Conservation (phyloP, 306 rosid genomes). For the Cyamopsis tetragonoloba region DNA sequence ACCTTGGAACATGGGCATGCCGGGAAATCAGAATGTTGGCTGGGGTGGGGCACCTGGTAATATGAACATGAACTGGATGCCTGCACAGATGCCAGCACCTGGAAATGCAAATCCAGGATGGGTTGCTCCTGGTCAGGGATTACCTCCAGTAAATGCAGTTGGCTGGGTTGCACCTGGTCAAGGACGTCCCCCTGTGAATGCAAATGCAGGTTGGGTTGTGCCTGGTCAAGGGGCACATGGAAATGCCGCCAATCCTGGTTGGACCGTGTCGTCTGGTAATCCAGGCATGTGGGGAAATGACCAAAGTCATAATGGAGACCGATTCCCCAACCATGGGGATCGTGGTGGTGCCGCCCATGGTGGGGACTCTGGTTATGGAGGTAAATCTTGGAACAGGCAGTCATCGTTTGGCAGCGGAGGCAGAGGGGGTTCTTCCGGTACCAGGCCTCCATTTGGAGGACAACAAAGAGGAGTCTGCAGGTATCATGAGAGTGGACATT, state of each 20-base stretch:
- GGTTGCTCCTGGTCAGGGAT: conserved; percentile 62
- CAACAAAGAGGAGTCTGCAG: conserved; percentile 78
- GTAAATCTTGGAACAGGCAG: conserved; percentile 75
- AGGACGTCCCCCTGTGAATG: conserved; percentile 43
- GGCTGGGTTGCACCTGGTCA: conserved; percentile 66
- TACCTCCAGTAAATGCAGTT: conserved; percentile 40
- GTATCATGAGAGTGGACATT: conserved; percentile 77
- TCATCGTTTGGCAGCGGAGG: conserved; percentile 55
- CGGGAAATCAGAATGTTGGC: conserved; percentile 56
- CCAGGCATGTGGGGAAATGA: conserved; percentile 52
- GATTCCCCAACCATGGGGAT: conserved; percentile 59
- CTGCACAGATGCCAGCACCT: conserved; percentile 46
- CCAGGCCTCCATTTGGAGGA: conserved; percentile 68
- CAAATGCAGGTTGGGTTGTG: conserved; percentile 58
- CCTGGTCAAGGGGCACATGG: conserved; percentile 54
- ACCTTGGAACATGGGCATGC: conserved; percentile 64
- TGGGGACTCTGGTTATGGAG: conserved; percentile 63
- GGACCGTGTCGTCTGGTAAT: conserved; percentile 51
- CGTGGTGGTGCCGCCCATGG: conserved; percentile 48
- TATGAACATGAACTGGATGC: conserved; percentile 60
- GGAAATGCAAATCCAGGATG: conserved; percentile 71
- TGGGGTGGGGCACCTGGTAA: conserved; percentile 70
- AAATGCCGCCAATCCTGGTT: conserved; percentile 53
- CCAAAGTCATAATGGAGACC: conserved; percentile 56
- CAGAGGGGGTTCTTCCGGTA: conserved; percentile 66